phyloP scores from a whole-genome alignment of 2,329 filamentous ascomycete species.

The Colletotrichum karsti region DNA sequence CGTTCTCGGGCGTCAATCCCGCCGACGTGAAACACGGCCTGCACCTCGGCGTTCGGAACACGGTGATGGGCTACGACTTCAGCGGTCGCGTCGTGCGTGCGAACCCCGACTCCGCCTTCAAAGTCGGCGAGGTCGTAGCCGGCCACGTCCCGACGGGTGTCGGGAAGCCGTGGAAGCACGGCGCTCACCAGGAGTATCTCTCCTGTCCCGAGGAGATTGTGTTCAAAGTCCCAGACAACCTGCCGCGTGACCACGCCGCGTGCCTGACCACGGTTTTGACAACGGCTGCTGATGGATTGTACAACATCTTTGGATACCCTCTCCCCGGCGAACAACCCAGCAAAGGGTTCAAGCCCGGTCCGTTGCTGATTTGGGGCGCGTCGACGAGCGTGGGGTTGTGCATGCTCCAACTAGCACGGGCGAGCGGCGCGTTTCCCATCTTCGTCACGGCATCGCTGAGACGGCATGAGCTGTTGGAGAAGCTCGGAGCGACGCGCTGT shows the following conservation, averaged over 20 bases:
- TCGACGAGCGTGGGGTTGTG: conserved; percentile 42
- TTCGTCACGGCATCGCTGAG: conserved; percentile 41
- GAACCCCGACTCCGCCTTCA: background rate
- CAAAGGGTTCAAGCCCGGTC: conserved; percentile 18
- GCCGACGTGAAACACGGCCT: conserved; percentile 15
- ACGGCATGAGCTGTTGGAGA: conserved; percentile 40
- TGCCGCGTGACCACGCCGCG: conserved; percentile 27
- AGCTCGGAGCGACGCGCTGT: conserved; percentile 41
- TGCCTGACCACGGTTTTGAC: conserved; percentile 18
- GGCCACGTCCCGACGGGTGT: conserved; percentile 4
- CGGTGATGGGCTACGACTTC: conserved; percentile 19
- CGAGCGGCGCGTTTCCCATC: conserved; percentile 39
- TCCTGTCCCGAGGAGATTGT: conserved; percentile 1
- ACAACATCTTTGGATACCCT: conserved; percentile 30
- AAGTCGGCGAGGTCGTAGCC: conserved; percentile 4
- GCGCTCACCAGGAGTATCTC: conserved; percentile 16
- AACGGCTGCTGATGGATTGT: conserved; percentile 34
- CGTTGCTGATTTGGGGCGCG: conserved; percentile 47
- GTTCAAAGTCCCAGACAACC: conserved; percentile 12
- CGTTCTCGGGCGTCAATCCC: conserved; percentile 21
- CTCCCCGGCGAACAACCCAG: conserved; percentile 13
- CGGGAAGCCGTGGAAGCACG: conserved; percentile 3
- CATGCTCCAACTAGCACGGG: conserved; percentile 43
- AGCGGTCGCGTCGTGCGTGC: conserved; percentile 5
- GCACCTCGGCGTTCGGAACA: background rate